Evolutionary conservation across 1,139 yeast genomes (phyloP), one percentile per base, ranked within the genome.

Genomic region (Kurtzmaniella quercitrusa): DNA sequence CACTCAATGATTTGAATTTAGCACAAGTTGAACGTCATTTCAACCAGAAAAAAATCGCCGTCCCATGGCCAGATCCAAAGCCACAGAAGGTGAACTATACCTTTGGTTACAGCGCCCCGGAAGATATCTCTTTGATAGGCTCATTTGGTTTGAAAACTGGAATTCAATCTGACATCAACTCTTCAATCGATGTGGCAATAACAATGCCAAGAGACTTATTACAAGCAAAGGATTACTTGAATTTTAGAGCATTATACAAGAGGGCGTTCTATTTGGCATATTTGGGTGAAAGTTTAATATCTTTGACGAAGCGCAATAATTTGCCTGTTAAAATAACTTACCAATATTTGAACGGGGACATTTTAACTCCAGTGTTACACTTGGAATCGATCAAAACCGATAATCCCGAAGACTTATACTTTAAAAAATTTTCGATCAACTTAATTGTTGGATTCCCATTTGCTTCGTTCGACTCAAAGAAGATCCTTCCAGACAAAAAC

Each of bases 31-130:
- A 74, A 45, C 50, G 56, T 18, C 57, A 59, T 37, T 76, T 82
- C 55, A 66, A 73, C 46, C 68, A 72, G 33, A 72, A 73, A 45
- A 71, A 71, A 44, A 74, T 84, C 7, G 68, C 78, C 1, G 80
- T 89, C 32, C 97, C 98, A 33, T 91, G 86, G 63, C 88, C 94
- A 8, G 96, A 88, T 57, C 96, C 96, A 12, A 85, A 84, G 56
- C 95, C 96, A 33, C 65, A 77, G 11, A 67, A 76, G 36, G 76
- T 78, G 41, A 84, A 86, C 55, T 88, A 87, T 62, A 78, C 77
- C 47, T 84, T 91, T 54, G 74, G 80, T 34, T 89, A 80, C 57
- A 63, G 66, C 37, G 70, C 81, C n/a, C 98, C 98, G 0, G 78
- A 76, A 45, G 83, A 80, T 51, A 80, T 91, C 20, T 80, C 91